Base-by-base conservation (phyloP, 495 filamentous ascomycete genomes). In the Chaetomium tenue region DNA sequence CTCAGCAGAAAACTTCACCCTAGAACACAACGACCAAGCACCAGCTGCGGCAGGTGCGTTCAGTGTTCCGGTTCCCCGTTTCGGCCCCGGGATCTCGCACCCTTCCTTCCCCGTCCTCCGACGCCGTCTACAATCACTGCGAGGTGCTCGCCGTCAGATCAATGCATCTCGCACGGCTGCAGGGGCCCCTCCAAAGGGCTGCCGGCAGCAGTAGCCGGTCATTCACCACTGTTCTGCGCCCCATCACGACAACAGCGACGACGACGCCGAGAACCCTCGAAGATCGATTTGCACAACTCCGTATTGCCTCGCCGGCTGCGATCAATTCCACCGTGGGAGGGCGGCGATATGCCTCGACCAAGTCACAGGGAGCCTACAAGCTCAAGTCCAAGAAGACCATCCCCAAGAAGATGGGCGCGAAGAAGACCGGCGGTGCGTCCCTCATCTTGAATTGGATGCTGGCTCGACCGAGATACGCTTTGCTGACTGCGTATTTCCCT, bases 401-500 rank as follows among this genome's bases (percentile, higher is more conserved):
- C 16, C 92, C 94, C 61, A 97, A 97, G 80, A 90, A 96, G 72
- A 82, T 98, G 60, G 94, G 94, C 53, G 92, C 92, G 6, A 99
- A 99, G 81, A 93, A 91, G 81, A 86, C 87, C 5, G 90, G 88
- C 71, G 92, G 89, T 88, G 76, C 39, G 84, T 79, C 60, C 50
- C 46, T 15, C 8, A 20, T 3, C 2, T 50, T 4, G n/a, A 44
- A 44, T 44, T 20, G 63, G 44, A 26, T 25, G 48, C 37, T 26
- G 28, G 26, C 13, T 26, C 30, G 30, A 13, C 59, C 4, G 22
- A 22, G 25, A 39, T 22, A 3, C 51, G 26, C 13, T n/a, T 25
- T 37, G 51, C 56, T 59, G n/a, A 66, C 18, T 5, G 5, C 22
- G 52, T 28, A 20, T 50, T 44, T 18, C 37, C 42, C 20, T 53